phyloP scores from a whole-genome alignment of 345 rosid species.

The Microcos paniculata region DNA sequence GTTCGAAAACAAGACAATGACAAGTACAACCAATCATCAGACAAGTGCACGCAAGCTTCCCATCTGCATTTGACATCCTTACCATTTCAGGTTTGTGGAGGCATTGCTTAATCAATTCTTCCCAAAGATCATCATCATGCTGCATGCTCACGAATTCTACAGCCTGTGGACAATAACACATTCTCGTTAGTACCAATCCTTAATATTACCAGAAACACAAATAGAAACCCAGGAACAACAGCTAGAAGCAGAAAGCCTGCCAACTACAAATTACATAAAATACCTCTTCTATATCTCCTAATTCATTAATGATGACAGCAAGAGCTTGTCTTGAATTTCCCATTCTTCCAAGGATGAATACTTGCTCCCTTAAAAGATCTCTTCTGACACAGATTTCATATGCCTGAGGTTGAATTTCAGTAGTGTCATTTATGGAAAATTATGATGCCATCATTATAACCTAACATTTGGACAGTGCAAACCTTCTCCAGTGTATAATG shows the following conservation, averaged over 20 bases:
- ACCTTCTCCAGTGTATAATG: slow-evolving; percentile 98
- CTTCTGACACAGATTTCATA: slow-evolving; percentile 78
- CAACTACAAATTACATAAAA: slow-evolving; percentile 8
- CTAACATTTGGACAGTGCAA: slow-evolving; percentile 25
- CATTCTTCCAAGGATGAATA: slow-evolving; percentile 97
- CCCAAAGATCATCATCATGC: slow-evolving; percentile 99
- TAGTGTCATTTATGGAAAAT: slow-evolving; percentile 20
- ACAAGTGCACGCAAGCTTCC: neutral
- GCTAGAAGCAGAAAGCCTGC: neutral
- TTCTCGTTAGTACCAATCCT: slow-evolving; percentile 15
- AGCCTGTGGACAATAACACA: slow-evolving; percentile 60
- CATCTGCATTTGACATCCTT: neutral
- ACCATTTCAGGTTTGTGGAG: slow-evolving; percentile 98
- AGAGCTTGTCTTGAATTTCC: slow-evolving; percentile 92
- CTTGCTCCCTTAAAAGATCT: slow-evolving; percentile 90
- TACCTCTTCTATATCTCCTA: slow-evolving; percentile 99
- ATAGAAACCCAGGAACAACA: slow-evolving; percentile 12
- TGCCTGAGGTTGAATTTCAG: slow-evolving; percentile 58
- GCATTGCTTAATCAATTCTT: slow-evolving; percentile 95
- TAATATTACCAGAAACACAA: slow-evolving; percentile 15
- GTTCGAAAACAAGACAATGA: neutral
- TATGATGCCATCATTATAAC: slow-evolving; percentile 14
- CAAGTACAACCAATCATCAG: neutral
- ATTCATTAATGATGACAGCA: slow-evolving; percentile 79
- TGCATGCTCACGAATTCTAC: slow-evolving; percentile 96